Evolutionary conservation across 2,329 filamentous ascomycete genomes (phyloP), one percentile per base, ranked within the genome.

Genomic region (Podosphaera fusca): DNA sequence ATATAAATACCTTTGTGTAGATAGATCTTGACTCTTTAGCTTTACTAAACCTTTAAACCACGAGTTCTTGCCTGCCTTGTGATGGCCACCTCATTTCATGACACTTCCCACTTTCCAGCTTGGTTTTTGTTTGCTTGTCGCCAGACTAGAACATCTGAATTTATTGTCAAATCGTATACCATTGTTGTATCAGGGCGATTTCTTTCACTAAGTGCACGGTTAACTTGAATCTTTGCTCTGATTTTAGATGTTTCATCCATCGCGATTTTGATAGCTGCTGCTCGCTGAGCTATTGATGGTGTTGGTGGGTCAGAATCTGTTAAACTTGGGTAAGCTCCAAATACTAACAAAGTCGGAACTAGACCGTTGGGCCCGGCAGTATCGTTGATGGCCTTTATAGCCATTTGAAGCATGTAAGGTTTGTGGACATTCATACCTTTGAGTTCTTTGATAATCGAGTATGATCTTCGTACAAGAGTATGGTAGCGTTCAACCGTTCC

Each of bases 261-360:
- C 4, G 58, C 59, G n/a, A 58, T 60, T 29, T 54, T 56, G 29
- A 59, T 31, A 5, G 58, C 50, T 30, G 29, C 30, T 40, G 55
- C 45, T 33, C 56, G 21, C 47, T 59, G 56, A 9, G 14, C 31
- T 29, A 54, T 49, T 8, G 55, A 40, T 10, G 54, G 38, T 14
- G 42, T 5, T 6, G 40, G 49, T 34, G 40, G n/a, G 34, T 51
- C 21, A 10, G 21, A 53, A 12, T 52, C 47, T 35, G 30, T 33
- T 21, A 57, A 51, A 8, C 46, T 5, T 38, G 55, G 46, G 33
- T 50, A 56, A 7, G 21, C 46, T 38, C 55, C 55, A 53, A 45
- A 55, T 9, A 55, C 35, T 42, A 55, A 14, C 6, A 38, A 35
- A 21, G 21, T 21, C 21, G 21, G 21, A 21, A 21, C 21, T 21